phyloP scores from a whole-genome alignment of 1,139 yeast genomes.

The Meyerozyma sp. region DNA sequence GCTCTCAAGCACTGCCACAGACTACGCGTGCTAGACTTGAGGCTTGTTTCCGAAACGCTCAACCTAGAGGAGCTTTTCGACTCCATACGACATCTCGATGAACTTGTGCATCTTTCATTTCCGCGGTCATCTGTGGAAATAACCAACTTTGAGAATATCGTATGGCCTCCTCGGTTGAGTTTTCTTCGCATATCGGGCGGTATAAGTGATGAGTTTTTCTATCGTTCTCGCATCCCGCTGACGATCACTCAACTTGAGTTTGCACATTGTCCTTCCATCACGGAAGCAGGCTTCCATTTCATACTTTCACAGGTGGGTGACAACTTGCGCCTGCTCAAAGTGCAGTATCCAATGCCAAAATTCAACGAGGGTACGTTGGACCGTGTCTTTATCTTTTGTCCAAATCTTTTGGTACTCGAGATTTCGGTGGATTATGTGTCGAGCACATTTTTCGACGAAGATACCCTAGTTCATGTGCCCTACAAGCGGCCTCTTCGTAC shows the following conservation, averaged over 20 bases:
- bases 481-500: constrained; percentile 55
- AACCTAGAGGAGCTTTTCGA: constrained; percentile 73
- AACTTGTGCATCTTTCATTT: constrained; percentile 71
- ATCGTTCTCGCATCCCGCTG: constrained; percentile 60
- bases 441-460: constrained; percentile 57
- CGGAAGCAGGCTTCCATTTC: constrained; percentile 54
- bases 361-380: constrained; percentile 68
- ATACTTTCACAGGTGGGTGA: constrained; percentile 62
- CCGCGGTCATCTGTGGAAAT: constrained; percentile 86
- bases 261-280: constrained; percentile 81
- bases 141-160: constrained; percentile 40
- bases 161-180: constrained; percentile 77
- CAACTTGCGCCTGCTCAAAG: constrained; percentile 54
- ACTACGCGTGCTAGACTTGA: constrained; percentile 64
- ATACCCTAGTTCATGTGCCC: constrained; percentile 36
- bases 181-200: constrained; percentile 84
- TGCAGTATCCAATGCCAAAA: constrained; percentile 87
- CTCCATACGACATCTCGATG: constrained; percentile 59
- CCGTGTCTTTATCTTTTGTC: constrained; percentile 67
- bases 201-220: constrained; percentile 72
- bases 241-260: constrained; percentile 70
- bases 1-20: constrained; percentile 67
- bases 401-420: constrained; percentile 57
- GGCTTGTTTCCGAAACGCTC: constrained; percentile 89
- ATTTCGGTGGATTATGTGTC: constrained; percentile 82